These are phyloP conservation scores for Calvatia gigantea DNA, from an alignment of 768 basidiomycete species.

Conservation along the genomic window DNA sequence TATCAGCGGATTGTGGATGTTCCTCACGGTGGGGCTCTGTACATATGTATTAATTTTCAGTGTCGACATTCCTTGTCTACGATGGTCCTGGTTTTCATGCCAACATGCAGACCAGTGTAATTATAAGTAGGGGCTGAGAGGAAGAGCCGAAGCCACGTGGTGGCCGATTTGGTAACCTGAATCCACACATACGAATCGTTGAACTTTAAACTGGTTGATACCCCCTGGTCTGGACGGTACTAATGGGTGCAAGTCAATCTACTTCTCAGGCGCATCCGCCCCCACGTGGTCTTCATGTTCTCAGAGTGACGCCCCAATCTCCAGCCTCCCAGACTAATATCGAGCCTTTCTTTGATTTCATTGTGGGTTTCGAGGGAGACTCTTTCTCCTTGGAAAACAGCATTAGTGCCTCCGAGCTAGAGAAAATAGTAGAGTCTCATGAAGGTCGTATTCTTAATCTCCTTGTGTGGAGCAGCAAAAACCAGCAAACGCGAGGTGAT, in stretches of 20 bases:
- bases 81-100: not conserved
- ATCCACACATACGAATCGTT: too few relatives aligned
- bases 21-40: too few relatives aligned
- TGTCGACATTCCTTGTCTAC: too few relatives aligned
- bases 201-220: too few relatives aligned
- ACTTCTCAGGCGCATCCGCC: constrained; percentile 50
- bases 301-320: constrained; percentile 85
- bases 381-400: constrained; percentile 44
- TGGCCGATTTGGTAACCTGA: too few relatives aligned
- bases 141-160: too few relatives aligned
- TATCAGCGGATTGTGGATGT: too few relatives aligned
- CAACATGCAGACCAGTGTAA: not conserved
- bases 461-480: constrained; percentile 84
- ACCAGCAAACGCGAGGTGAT: constrained; percentile 63
- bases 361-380: constrained; percentile 85
- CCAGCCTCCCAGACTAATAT: constrained; percentile 85
- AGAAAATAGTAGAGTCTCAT: constrained; percentile 78
- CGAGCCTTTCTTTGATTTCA: constrained; percentile 95
- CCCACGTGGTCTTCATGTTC: constrained; percentile 73
- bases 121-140: too few relatives aligned
- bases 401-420: constrained; percentile 69
- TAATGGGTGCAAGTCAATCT: constrained; percentile 77
- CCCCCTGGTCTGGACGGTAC: too few relatives aligned
- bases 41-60: too few relatives aligned
- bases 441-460: constrained; percentile 70